Evolutionary conservation across 192 early-diverging fungal species (phyloP), one percentile per base, ranked within the genome.

Genomic region (Chytriomyces sp.): DNA sequence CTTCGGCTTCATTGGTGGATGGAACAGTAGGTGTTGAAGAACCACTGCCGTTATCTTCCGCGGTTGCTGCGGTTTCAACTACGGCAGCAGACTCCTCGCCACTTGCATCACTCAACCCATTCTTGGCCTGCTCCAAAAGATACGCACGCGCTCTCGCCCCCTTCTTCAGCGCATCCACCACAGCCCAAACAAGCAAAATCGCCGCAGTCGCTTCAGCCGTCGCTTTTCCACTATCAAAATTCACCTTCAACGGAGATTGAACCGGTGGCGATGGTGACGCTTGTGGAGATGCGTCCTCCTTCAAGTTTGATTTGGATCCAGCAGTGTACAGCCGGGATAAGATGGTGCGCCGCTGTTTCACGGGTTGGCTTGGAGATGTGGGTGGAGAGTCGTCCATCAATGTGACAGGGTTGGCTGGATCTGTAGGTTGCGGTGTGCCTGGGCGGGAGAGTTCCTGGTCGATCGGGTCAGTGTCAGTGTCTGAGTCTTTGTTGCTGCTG

Each of bases 101-200:
- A 13, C 13, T 57, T 13, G 20, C 53, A 57, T 13, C 53, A 13
- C 20, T 13, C 20, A 13, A 13, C 13, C 53, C 53, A 20, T 20
- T 1, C 20, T 57, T 13, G 20, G 13, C 16, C 53, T 57, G 53
- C 20, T 57, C 53, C 13, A 57, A n/a, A 13, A 69, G n/a, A 1
- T 26, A 10, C 10, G 26, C 45, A 16, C 71, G 53, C 43, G 71
- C 71, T 7, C 44, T 73, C 3, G 53, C 60, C 13, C 45, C 71
- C 71, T 73, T 73, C 61, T 73, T 73, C 45, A 73, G 57, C 16
- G 71, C 71, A 62, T 73, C 71, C 9, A 60, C 28, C 16, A 73
- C 28, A 7, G 71, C 71, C 53, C 53, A 73, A 8, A 73, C 45
- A 9, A 73, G 71, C n/a, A 73, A 28, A 16, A 73, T 20, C 13